These are phyloP conservation scores for Metschnikowia santaceciliae DNA, from an alignment of 805 yeast species.

Conservation along the genomic window DNA sequence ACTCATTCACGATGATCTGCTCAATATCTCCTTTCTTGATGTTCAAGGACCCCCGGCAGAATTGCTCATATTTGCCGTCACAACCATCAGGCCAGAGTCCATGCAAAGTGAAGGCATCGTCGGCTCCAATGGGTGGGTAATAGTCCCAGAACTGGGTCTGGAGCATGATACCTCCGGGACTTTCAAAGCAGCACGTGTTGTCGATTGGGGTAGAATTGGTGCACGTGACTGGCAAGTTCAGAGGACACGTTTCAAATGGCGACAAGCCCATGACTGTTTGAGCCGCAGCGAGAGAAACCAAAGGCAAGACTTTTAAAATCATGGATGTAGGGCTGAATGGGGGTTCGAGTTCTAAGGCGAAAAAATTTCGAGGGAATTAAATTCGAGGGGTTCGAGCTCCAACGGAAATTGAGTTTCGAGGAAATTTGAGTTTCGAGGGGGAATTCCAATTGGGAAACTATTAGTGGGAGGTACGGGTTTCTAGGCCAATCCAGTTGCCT, in stretches of 20 bases:
- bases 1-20: constrained; percentile 25
- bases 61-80: constrained; percentile 36
- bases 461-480: too few species aligned
- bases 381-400: background rate
- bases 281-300: background rate
- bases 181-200: constrained; percentile 46
- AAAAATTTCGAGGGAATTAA: background rate
- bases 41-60: constrained; percentile 31
- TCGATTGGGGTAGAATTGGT: constrained; percentile 43
- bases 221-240: background rate
- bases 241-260: background rate
- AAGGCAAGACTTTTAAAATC: background rate
- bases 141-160: constrained; percentile 43
- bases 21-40: constrained; percentile 21
- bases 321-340: background rate
- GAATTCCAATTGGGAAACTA: too few species aligned
- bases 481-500: too few species aligned
- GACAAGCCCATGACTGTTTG: background rate
- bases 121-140: constrained; percentile 30
- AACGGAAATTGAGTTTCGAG: background rate
- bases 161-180: constrained; percentile 37
- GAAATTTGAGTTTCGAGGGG: background rate
- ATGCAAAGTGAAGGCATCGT: constrained; percentile 39
- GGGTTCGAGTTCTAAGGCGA: too few species aligned
- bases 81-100: constrained; percentile 45